phyloP scores from a whole-genome alignment of 2,329 filamentous ascomycete genomes.

The Calonectria multiphialidica region DNA sequence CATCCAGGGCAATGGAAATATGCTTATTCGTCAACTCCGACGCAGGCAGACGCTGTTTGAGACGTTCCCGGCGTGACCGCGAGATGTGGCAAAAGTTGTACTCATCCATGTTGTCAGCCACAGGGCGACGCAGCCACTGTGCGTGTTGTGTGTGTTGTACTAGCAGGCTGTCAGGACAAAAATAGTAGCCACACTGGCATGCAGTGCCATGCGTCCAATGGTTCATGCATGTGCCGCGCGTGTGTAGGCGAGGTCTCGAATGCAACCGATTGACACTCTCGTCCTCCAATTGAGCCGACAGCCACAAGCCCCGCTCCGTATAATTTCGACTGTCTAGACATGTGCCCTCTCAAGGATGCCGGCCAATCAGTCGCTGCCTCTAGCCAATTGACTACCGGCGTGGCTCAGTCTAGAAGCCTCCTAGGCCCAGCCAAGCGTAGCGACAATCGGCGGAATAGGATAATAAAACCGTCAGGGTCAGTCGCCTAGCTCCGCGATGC shows the following conservation, averaged over 20 bases:
- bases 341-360: neutral
- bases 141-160: no score
- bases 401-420: slow-evolving; percentile 5
- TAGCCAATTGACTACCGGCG: neutral
- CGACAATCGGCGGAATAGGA: neutral
- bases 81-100: neutral
- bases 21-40: neutral
- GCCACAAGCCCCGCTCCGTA: neutral
- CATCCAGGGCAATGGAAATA: neutral
- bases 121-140: neutral
- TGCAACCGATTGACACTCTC: neutral
- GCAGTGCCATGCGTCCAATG: neutral
- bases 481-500: neutral
- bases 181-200: neutral
- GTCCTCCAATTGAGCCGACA: neutral
- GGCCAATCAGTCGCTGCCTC: neutral
- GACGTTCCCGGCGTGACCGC: neutral
- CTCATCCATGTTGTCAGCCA: neutral
- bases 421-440: neutral
- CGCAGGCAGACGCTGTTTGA: neutral
- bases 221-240: neutral
- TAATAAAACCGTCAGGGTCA: neutral
- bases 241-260: neutral
- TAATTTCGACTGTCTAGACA: neutral
- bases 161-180: neutral